Evolutionary conservation across 768 basidiomycete species (phyloP), one percentile per base, ranked within the genome.

Genomic region (Dacryopinax primogenitus): DNA sequence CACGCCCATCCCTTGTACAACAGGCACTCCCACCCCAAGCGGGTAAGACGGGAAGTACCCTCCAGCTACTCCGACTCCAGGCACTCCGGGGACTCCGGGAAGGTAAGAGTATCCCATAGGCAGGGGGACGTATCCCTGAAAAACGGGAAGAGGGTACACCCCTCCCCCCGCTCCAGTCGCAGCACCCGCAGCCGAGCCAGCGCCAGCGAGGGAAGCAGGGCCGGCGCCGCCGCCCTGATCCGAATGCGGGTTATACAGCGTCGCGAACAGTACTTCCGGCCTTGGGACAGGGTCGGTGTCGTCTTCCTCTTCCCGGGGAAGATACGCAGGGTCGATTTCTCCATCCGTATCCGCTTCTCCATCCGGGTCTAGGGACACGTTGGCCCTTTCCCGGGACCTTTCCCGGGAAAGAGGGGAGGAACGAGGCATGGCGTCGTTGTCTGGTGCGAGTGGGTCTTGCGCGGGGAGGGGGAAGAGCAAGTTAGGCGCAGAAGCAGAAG

Each of bases 271-370:
- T 18, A 58, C 51, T 9, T 26, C 23, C 26, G 51, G 51, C 23
- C 51, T 23, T 13, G 51, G 51, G 51, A 58, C 51, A 32, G 11
- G 12, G 37, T 39, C 37, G 37, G 37, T 11, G 11, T 67, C 47
- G 2, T 37, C 63, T 44, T 44, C 37, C n/a, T 65, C 64, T 21
- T 21, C 34, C 47, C 11, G 47, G 34, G 36, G 28, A 28, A 21
- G 44, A 33, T 65, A 65, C 32, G 45, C 51, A 9, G 51, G 51
- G 51, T 58, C 51, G 26, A 28, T 28, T 21, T 58, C 51, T 21
- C 11, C 13, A 30, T 58, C 51, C 26, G 51, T 58, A 6, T 23
- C 26, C 15, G 12, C 51, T 3, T 23, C 26, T 3, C 26, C 51
- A 30, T 58, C 32, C 15, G 26, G 9, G 13, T 7, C 51, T 13